These are phyloP conservation scores for Podospora comata DNA, from an alignment of 495 filamentous ascomycete genomes.

Conservation along the genomic window DNA sequence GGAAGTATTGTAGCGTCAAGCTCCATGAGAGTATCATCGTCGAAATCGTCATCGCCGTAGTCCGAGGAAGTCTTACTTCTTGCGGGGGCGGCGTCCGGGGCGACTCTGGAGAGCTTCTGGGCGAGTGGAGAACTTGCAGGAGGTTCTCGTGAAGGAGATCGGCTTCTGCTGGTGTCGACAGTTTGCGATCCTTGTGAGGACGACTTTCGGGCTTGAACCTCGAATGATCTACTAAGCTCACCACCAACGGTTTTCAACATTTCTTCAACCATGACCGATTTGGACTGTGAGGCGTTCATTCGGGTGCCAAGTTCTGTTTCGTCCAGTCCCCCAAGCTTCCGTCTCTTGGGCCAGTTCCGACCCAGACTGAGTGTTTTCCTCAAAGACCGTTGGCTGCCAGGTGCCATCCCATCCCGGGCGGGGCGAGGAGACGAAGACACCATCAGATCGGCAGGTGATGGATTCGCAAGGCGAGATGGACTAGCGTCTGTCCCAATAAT, in stretches of 20 bases:
- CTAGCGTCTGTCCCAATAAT: conserved; percentile 33
- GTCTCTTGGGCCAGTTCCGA: conserved; percentile 61
- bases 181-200: background rate
- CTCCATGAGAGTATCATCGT: conserved; percentile 52
- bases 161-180: conserved; percentile 15
- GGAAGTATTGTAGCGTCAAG: conserved; percentile 42
- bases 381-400: conserved; percentile 51
- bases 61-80: conserved; percentile 39
- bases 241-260: conserved; percentile 44
- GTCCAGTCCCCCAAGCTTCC: conserved; percentile 41
- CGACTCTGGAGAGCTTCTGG: conserved; percentile 20
- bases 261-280: conserved; percentile 49
- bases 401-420: conserved; percentile 43
- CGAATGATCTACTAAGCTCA: conserved; percentile 34
- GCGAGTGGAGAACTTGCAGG: conserved; percentile 14
- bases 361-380: conserved; percentile 73
- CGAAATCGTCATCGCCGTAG: conserved; percentile 49
- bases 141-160: conserved; percentile 32
- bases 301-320: conserved; percentile 16
- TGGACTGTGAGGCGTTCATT: conserved; percentile 35
- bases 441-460: conserved; percentile 59
- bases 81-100: background rate
- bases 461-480: conserved; percentile 43
- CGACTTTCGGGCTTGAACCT: background rate
- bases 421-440: conserved; percentile 68